phyloP scores from a whole-genome alignment of 768 basidiomycete species.

The Phanerodontia chrysosporium region DNA sequence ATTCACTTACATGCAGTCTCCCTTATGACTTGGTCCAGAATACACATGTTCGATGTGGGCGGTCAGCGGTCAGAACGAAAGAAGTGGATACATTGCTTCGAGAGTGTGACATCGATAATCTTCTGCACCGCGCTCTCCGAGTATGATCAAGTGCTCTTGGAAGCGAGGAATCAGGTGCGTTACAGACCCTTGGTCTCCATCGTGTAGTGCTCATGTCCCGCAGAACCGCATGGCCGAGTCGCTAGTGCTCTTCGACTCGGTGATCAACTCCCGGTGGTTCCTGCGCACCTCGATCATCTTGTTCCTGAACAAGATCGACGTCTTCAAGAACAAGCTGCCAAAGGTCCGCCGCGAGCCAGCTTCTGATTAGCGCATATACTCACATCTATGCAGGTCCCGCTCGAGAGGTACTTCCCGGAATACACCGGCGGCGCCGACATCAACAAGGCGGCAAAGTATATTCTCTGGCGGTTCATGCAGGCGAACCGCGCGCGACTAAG shows the following conservation, averaged over 20 bases:
- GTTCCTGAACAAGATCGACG: constrained; percentile 69
- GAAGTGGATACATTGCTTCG: constrained; percentile 65
- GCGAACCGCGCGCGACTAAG: constrained; percentile 79
- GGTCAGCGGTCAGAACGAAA: constrained; percentile 60
- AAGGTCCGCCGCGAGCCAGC: constrained; percentile 30
- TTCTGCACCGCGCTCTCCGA: constrained; percentile 74
- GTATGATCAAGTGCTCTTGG: constrained; percentile 70
- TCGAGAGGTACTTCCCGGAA: constrained; percentile 81
- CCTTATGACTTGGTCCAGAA: constrained; percentile 26
- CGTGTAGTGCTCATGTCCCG: neutral
- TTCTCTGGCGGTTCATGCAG: constrained; percentile 94
- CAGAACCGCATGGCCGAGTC: constrained; percentile 79
- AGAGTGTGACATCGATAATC: constrained; percentile 76
- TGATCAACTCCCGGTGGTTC: constrained; percentile 82
- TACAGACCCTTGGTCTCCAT: neutral
- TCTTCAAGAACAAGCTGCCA: constrained; percentile 71
- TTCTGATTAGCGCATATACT: neutral
- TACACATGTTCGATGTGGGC: constrained; percentile 76
- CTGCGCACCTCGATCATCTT: constrained; percentile 61
- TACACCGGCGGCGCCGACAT: constrained; percentile 87
- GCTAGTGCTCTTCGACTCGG: constrained; percentile 68
- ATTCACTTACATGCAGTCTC: neutral
- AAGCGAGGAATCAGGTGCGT: constrained; percentile 61
- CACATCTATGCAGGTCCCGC: constrained; percentile 45
- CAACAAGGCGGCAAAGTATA: constrained; percentile 93